Conservation (phyloP, 2,329 filamentous ascomycete species). For the Cercospora sp. region DNA sequence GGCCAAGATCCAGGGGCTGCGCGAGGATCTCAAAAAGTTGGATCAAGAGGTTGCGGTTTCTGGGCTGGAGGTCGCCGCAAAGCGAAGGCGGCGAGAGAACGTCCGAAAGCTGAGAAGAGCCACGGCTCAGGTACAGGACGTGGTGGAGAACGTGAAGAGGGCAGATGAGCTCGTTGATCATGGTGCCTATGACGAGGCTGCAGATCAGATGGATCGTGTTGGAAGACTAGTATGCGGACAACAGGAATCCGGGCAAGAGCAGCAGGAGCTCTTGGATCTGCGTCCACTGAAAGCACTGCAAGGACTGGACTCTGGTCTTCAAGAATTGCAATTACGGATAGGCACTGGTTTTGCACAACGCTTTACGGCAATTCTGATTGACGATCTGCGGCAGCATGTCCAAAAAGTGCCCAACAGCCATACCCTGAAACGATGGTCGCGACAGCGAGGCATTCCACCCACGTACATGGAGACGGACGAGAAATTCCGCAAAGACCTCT, state of each 20-base stretch:
- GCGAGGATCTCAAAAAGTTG: slow-evolving; percentile 75
- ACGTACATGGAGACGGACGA: slow-evolving; percentile 75
- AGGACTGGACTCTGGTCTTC: slow-evolving; percentile 74
- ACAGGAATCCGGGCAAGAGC: slow-evolving; percentile 43
- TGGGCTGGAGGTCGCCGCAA: slow-evolving; percentile 80
- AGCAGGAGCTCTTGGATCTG: slow-evolving; percentile 61
- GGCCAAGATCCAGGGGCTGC: slow-evolving; percentile 74
- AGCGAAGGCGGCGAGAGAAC: slow-evolving; percentile 80
- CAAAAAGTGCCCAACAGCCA: slow-evolving; percentile 68
- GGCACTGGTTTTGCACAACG: slow-evolving; percentile 82
- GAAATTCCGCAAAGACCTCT: slow-evolving; percentile 67
- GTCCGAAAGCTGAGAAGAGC: slow-evolving; percentile 77
- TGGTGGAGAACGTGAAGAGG: slow-evolving; percentile 70
- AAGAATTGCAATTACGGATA: slow-evolving; percentile 73
- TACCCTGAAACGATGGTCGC: slow-evolving; percentile 80
- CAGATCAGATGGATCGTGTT: slow-evolving; percentile 73
- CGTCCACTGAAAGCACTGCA: slow-evolving; percentile 75
- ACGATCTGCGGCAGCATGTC: slow-evolving; percentile 78
- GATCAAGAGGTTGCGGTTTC: slow-evolving; percentile 85
- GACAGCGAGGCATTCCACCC: slow-evolving; percentile 56
- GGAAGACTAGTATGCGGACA: slow-evolving; percentile 80
- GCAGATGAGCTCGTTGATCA: slow-evolving; percentile 81
- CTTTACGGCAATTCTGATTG: slow-evolving; percentile 75
- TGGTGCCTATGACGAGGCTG: slow-evolving; percentile 78
- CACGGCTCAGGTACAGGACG: slow-evolving; percentile 75